Base-by-base conservation (phyloP, 345 rosid genomes). In the Euphorbia lathyris region DNA sequence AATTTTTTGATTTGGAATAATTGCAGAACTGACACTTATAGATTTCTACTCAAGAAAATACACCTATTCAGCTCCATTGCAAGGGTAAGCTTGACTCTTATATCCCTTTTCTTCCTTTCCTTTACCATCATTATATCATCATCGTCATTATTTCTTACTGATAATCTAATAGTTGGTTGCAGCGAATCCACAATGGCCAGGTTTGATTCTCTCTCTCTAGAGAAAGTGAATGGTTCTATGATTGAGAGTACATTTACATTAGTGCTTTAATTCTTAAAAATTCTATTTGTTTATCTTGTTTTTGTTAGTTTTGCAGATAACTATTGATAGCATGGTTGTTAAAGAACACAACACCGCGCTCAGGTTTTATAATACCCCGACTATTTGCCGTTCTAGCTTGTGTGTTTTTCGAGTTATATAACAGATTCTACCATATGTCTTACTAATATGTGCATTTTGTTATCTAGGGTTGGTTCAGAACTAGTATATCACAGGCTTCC, bases 131-230 rank as follows among this genome's bases (percentile, higher is more conserved):
- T 9, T 65, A 27, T 61, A 26, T 40, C 32, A 13, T 52, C 5
- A 56, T 61, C n/a, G n/a, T n/a, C n/a, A n/a, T n/a, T n/a, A n/a
- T n/a, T n/a, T 40, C 6, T 36, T 36, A 22, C 74, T 76, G 22
- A 73, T 70, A 29, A 32, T 61, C 57, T 10, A 71, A 47, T 90
- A 90, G 95, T 77, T 93, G 98, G 97, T 74, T 87, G 84, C 97
- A 88, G 85, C 75, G 98, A 72, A 90, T 93, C 20, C 85, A 79
- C 56, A 90, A 81, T 75, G 97, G 90, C 72, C 95, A 93, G 95
- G 98, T 88, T 75, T 13, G 62, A 53, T 67, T 63, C 53, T 42
- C 58, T 23, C 27, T 27, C 32, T 59, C 30, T 23, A 58, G 27
- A 6, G 48, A 50, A 38, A 13, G 13, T 14, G 7, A 34, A 25